Base-by-base conservation (phyloP, 306 rosid genomes). In the Citrullus colocynthis region DNA sequence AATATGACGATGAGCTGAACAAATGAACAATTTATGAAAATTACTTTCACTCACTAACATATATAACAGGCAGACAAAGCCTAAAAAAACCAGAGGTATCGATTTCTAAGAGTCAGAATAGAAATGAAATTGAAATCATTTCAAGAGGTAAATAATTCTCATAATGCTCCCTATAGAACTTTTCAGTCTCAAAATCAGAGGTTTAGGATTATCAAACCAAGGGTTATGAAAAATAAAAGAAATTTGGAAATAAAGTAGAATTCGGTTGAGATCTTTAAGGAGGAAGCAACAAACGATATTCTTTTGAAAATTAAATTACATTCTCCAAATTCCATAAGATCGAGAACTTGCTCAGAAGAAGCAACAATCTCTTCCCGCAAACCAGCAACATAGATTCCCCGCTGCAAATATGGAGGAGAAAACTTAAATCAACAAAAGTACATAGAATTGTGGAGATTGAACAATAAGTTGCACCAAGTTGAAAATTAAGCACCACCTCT, bases 351-450 rank as follows among this genome's bases (percentile, higher is more conserved):
- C 81, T 90, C 92, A 37, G 96, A 91, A 81, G 97, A 89, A 74
- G 92, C 94, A 71, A 95, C 96, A 77, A 95, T 92, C 91, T 95
- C 97, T 85, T 92, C 98, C 54, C 96, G 90, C 84, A 95, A 76
- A 63, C 98, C 98, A 72, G 98, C 98, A 80, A 95, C 97, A 84
- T 87, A 92, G 79, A 95, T 95, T 59, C 98, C 98, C 21, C 96
- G 86, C 98, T 94, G 91, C 54, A 78, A 82, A 41, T 76, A 82
- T 30, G 77, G 76, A 81, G 66, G 66, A 78, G 75, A 24, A 1
- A 81, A 72, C 80, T n/a, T 58, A 78, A 44, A 52, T 14, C 48
- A 45, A 84, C 48, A 59, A 44, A 64, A 64, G 24, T 75, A 79
- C 21, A 73, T 5, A 76, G 54, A 76, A 62, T 66, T 78, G 30